Base-by-base conservation (phyloP, 192 early-diverging fungal genomes). In the Coemansia sp. region DNA sequence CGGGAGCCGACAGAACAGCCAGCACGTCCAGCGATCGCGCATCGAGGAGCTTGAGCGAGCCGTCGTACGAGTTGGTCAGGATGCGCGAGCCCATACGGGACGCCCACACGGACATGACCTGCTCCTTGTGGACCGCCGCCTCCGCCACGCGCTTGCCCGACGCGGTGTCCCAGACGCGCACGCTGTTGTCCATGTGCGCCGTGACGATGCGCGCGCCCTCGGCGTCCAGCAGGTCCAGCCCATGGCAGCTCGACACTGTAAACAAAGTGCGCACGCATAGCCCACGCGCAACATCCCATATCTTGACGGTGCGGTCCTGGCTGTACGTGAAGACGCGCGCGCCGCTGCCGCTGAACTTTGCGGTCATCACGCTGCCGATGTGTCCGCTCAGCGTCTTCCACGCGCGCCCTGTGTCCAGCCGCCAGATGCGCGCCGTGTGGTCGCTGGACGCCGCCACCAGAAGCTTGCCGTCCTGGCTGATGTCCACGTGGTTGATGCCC, bases 321-420 rank as follows among this genome's bases (percentile, higher is more conserved):
- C 94, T 96, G 59, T 93, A 94, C 6, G 94, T 92, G 25, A 92
- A 92, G 61, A 98, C 88, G 37, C 86, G 86, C 65, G 82, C 85
- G 11, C 87, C 84, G 55, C 92, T 91, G 14, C 85, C 65, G 55
- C 82, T 92, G 64, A 98, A 97, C 65, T 88, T 87, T 1, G 94
- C 92, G 4, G 90, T 82, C 65, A 87, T 91, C 6, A 98, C 94
- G 76, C 95, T 93, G 54, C 93, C 93, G 47, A 95, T 89, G 75
- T 98, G 96, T 1, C 96, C 95, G 4, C 91, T 94, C 62, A 98
- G 82, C 20, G 94, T 96, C 69, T 95, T 93, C 89, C 92, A 68
- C 31, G 92, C 80, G 33, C 93, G 71, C 13, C 87, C 86, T 1
- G 91, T 95, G 22, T 83, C 79, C 23, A 94, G 67, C 59, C 87